These are phyloP conservation scores for Polyporus tsugae DNA, from an alignment of 1,284 basidiomycete genomes.

Conservation along the genomic window DNA sequence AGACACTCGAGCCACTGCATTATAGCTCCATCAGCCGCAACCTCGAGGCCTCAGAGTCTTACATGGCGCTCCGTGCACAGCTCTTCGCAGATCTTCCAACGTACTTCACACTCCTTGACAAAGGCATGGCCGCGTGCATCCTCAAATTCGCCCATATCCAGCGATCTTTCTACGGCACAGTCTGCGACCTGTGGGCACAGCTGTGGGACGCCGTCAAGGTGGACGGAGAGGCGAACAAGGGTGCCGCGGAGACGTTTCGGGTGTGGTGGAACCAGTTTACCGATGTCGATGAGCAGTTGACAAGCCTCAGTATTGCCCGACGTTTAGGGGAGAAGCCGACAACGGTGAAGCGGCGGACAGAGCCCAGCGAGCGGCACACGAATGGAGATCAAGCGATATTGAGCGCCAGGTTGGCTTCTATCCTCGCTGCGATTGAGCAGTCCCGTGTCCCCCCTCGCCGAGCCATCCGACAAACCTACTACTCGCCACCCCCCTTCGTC, in stretches of 20 bases:
- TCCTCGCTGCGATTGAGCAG: too few species aligned
- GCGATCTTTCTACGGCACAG: slow-evolving; percentile 62
- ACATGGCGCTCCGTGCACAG: slow-evolving; percentile 75
- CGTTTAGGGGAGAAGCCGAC: slow-evolving; percentile 31
- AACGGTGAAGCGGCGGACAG: too few species aligned
- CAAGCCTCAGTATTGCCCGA: slow-evolving; percentile 52
- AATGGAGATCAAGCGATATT: too few species aligned
- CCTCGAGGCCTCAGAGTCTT: slow-evolving; percentile 75
- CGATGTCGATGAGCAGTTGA: slow-evolving; percentile 63
- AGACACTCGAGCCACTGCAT: slow-evolving; percentile 73
- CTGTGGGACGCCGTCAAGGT: slow-evolving; percentile 81
- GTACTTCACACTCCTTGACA: slow-evolving; percentile 64
- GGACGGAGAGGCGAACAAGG: slow-evolving; percentile 74
- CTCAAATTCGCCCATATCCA: slow-evolving; percentile 63
- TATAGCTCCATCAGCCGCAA: slow-evolving; percentile 69
- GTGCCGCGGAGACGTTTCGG: slow-evolving; percentile 67
- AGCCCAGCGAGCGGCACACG: too few species aligned
- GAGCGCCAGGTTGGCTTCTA: too few species aligned
- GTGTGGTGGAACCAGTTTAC: slow-evolving; percentile 74
- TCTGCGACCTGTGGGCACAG: slow-evolving; percentile 71
- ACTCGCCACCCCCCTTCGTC: too few species aligned
- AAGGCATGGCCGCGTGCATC: slow-evolving; percentile 61
- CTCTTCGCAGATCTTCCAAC: slow-evolving; percentile 72
- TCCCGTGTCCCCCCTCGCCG: too few species aligned
- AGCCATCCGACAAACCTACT: too few species aligned